Percentiles rank a stretch among this genome's conserved stretches.
Conservation (phyloP, 2,329 filamentous ascomycete genomes). For the Colletotrichum liaoningense region DNA sequence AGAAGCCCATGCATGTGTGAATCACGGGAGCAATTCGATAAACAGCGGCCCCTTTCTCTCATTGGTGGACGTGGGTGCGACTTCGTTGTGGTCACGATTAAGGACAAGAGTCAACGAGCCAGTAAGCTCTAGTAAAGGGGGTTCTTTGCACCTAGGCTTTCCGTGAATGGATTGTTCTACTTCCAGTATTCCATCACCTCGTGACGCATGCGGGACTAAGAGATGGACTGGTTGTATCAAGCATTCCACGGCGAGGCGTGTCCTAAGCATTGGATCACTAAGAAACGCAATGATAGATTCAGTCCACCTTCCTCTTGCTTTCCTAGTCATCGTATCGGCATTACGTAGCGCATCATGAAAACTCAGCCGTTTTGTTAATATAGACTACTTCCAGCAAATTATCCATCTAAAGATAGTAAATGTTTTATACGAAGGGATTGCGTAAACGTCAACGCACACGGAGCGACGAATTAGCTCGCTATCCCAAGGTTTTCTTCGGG, state of each 20-base stretch:
- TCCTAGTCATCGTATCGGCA: neutral
- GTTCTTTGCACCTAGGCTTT: too few species aligned
- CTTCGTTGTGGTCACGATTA: neutral
- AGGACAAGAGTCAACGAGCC: neutral
- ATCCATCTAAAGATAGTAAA: neutral
- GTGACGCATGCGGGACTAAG: neutral
- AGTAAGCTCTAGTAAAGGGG: neutral
- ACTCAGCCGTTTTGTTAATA: neutral
- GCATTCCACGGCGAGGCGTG: neutral
- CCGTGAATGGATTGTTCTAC: neutral
- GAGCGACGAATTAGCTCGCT: neutral
- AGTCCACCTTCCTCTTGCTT: neutral
- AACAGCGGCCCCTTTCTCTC: neutral
- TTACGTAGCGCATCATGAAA: neutral
- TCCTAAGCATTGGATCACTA: neutral
- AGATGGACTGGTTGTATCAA: neutral
- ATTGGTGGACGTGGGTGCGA: constrained; percentile 4
- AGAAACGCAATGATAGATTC: neutral
- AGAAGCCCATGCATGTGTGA: constrained; percentile 3
- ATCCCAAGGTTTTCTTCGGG: neutral
- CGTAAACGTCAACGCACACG: neutral
- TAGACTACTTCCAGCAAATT: neutral
- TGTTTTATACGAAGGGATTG: neutral
- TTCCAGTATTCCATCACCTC: neutral
- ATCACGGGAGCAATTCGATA: constrained; percentile 4